Percentiles rank a stretch among this genome's conserved stretches.
Conservation (phyloP, 352 stramenopile genomes). For the Globisporangium barbulae region DNA sequence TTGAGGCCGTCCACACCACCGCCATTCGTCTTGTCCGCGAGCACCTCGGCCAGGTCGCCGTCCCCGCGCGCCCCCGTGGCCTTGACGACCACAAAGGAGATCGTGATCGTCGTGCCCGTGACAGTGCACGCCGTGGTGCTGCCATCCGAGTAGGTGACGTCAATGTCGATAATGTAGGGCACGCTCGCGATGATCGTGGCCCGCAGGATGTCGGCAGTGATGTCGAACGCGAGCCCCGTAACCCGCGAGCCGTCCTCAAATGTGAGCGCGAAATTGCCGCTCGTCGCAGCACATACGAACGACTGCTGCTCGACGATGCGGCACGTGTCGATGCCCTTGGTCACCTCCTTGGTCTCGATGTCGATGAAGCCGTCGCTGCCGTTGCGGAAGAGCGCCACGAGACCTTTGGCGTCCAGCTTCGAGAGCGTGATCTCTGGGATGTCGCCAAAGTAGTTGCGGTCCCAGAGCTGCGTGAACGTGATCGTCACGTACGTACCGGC, state of each 20-base stretch:
- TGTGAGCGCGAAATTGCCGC: conserved; percentile 62
- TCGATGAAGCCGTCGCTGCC: conserved; percentile 59
- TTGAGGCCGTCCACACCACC: conserved; percentile 36
- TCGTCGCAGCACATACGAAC: conserved; percentile 59
- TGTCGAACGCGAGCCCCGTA: conserved; percentile 38
- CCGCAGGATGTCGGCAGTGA: conserved; percentile 37
- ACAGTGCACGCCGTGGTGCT: conserved; percentile 41
- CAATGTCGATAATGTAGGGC: conserved; percentile 58
- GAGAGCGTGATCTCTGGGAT: conserved; percentile 61
- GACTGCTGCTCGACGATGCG: conserved; percentile 57
- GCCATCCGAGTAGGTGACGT: conserved; percentile 38
- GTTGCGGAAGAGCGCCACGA: conserved; percentile 41
- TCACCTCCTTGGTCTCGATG: conserved; percentile 53
- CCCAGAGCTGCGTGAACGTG: conserved; percentile 48
- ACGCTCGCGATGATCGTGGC: conserved; percentile 40
- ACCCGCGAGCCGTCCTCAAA: conserved; percentile 58
- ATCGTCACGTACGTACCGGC: conserved; percentile 59
- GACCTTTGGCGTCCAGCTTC: conserved; percentile 45
- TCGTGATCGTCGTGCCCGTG: conserved; percentile 49
- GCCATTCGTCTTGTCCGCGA: conserved; percentile 51
- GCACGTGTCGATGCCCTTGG: conserved; percentile 73
- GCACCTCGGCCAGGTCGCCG: conserved; percentile 46
- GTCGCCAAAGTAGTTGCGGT: conserved; percentile 50
- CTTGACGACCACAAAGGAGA: conserved; percentile 62
- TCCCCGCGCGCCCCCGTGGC: conserved; percentile 36